These are phyloP conservation scores for Tylopilus cervinicoccineus DNA, from an alignment of 768 basidiomycete species.

Conservation along the genomic window DNA sequence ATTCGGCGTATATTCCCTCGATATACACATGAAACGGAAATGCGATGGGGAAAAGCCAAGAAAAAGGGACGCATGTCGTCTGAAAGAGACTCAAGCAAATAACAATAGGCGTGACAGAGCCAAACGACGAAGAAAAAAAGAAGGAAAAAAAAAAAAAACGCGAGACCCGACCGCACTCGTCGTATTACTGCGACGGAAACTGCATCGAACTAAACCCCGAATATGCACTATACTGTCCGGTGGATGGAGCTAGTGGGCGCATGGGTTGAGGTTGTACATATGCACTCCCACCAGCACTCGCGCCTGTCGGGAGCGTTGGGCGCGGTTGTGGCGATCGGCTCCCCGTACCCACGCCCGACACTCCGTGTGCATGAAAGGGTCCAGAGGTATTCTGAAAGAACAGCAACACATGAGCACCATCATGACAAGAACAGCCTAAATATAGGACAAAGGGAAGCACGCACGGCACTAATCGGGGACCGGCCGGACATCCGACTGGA, in stretches of 20 bases:
- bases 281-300: slow-evolving; percentile 1
- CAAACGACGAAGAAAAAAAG: not conserved
- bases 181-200: slow-evolving; percentile 13
- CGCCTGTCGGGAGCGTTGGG: slow-evolving; percentile 9
- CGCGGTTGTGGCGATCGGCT: slow-evolving; percentile 21
- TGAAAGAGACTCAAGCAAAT: slow-evolving; percentile 14
- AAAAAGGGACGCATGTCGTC: slow-evolving; percentile 2
- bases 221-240: slow-evolving; percentile 21
- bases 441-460: slow-evolving; percentile 1
- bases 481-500: slow-evolving; percentile 31
- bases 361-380: slow-evolving; percentile 18
- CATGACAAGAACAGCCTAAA: not conserved
- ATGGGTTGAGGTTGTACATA: slow-evolving; percentile 26
- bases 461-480: slow-evolving; percentile 29
- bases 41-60: not conserved
- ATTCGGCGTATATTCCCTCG: no score
- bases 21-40: not conserved
- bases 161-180: not conserved
- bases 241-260: slow-evolving; percentile 11
- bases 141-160: not conserved
- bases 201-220: slow-evolving; percentile 23
- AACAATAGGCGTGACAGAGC: slow-evolving; percentile 18
- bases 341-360: slow-evolving; percentile 4
- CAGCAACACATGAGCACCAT: slow-evolving; percentile 2
- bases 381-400: slow-evolving; percentile 22